Base-by-base conservation (phyloP, 2,329 filamentous ascomycete species). In the Capronia americana region DNA sequence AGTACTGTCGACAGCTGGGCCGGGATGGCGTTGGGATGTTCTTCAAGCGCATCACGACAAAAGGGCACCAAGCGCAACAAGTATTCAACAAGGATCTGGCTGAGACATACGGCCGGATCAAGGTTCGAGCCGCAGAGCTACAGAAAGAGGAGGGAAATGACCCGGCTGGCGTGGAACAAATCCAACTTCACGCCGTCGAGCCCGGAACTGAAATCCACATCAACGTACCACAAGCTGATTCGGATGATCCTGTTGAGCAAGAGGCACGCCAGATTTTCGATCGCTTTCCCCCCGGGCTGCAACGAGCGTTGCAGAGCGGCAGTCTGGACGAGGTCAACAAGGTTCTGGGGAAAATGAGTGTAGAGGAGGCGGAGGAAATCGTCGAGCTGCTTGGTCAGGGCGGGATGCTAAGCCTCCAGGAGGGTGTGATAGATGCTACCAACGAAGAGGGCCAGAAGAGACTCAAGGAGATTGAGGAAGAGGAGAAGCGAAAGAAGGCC, bases 171-270 rank as follows among this genome's bases (percentile, higher is more conserved):
- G 90, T 96, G 10, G 95, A 99, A 81, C 94, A 97, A 79, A 99
- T 99, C 72, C 96, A 99, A 79, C 85, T 99, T 55, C 95, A 99
- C 77, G 94, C 95, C 14, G 93, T 99, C 11, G 93, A 97, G 77
- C 94, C 94, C 0, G 91, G 90, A 56, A 97, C 94, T 2, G 90
- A 91, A 68, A 97, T 99, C 77, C 91, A 92, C 76, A 97, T 98
- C 78, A 87, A 81, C 62, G 90, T 96, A 46, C 94, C 95, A 12
- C 83, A 90, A 0, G 83, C 84, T 46, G 84, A 87, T 26, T 90
- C 88, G 73, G 84, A 88, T 26, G 88, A 93, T 60, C 85, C 87
- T 0, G 81, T 80, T 7, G 82, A 85, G 44, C 83, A 88, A 69
- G 82, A 85, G 67, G 88, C 88, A 0, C 85, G 94, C 51, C 82